phyloP scores from a whole-genome alignment of 1,139 yeast genomes.

The Saccharomycopsis hybrid region DNA sequence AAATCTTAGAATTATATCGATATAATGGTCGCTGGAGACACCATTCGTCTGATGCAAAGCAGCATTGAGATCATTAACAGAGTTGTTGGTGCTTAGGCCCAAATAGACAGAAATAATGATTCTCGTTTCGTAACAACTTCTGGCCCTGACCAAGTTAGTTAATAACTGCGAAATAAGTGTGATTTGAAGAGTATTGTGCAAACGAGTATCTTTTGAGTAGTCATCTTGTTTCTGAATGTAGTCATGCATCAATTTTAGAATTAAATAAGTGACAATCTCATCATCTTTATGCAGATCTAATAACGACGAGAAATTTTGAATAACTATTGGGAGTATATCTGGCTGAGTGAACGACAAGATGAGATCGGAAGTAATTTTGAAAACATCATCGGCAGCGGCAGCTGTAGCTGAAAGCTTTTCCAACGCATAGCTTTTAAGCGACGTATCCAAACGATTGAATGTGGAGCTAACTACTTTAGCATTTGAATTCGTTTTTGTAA shows the following conservation, averaged over 20 bases:
- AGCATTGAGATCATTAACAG: not conserved
- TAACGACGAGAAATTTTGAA: not conserved
- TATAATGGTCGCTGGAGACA: slow-evolving; percentile 1
- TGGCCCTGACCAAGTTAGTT: not conserved
- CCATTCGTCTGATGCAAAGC: slow-evolving; percentile 3
- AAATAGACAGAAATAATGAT: not conserved
- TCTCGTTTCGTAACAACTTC: slow-evolving; percentile 3
- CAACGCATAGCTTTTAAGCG: not conserved
- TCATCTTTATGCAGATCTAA: not conserved
- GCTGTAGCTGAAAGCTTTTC: not conserved
- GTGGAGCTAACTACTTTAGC: not conserved
- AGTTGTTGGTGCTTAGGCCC: not conserved
- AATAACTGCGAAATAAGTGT: not conserved
- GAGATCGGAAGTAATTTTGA: not conserved
- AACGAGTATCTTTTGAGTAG: not conserved
- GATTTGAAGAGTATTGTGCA: not conserved
- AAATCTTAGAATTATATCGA: slow-evolving; percentile 3
- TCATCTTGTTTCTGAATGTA: not conserved
- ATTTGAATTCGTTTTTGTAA: too few species aligned
- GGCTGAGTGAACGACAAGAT: not conserved
- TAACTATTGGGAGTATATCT: not conserved
- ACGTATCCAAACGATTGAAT: not conserved
- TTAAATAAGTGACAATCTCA: not conserved
- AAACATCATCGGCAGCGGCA: not conserved
- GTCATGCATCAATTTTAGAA: slow-evolving; percentile 1